These are phyloP conservation scores for Russula earlei DNA, from an alignment of 768 basidiomycete species.

Conservation along the genomic window DNA sequence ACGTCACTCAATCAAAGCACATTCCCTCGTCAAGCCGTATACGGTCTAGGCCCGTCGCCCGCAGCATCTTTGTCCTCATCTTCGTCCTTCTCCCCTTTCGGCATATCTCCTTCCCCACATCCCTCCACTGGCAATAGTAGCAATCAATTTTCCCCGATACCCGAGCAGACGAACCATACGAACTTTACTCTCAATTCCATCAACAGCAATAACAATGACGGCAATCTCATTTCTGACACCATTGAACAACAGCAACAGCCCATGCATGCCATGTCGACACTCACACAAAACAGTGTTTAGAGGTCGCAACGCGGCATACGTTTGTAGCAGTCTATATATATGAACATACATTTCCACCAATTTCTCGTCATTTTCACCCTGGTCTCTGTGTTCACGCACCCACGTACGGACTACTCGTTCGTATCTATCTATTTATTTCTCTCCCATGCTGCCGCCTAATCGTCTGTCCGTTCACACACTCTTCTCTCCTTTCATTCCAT, in stretches of 20 bases:
- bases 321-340: constrained; percentile 23
- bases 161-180: constrained; percentile 21
- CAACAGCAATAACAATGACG: constrained; percentile 19
- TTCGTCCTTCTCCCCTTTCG: constrained; percentile 30
- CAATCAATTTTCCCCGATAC: constrained; percentile 22
- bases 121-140: constrained; percentile 18
- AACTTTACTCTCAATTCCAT: constrained; percentile 18
- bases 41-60: constrained; percentile 22
- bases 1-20: constrained; percentile 16
- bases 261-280: constrained; percentile 18
- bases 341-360: constrained; percentile 20
- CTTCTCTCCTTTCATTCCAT: constrained; percentile 11
- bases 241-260: constrained; percentile 19
- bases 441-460: constrained; percentile 15
- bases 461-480: constrained; percentile 16
- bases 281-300: constrained; percentile 17
- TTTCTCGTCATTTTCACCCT: constrained; percentile 15
- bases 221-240: constrained; percentile 21
- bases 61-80: constrained; percentile 19
- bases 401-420: constrained; percentile 12
- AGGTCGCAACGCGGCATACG: constrained; percentile 17
- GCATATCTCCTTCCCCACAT: constrained; percentile 28
- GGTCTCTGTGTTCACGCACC: constrained; percentile 19
- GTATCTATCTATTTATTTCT: constrained; percentile 18
- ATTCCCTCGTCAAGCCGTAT: constrained; percentile 22